phyloP scores from a whole-genome alignment of 169 alveolate genomes.

The Cryptosporidium sp. region DNA sequence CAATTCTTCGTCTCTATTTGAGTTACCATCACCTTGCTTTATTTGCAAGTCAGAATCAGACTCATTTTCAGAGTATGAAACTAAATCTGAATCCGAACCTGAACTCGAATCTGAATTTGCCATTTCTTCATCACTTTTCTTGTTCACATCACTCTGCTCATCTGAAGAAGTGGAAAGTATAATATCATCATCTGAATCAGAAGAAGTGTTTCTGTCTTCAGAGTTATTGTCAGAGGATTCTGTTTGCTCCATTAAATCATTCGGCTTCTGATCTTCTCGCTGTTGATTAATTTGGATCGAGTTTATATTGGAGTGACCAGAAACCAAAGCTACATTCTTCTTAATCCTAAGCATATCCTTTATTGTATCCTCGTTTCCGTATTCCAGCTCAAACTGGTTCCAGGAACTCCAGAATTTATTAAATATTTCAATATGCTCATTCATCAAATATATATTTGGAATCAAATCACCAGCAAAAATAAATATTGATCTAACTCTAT shows the following conservation, averaged over 20 bases:
- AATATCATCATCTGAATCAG: slow-evolving; percentile 39
- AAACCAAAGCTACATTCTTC: slow-evolving; percentile 33
- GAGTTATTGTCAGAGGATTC: background rate
- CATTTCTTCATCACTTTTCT: background rate
- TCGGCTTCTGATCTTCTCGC: background rate
- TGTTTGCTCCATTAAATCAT: background rate
- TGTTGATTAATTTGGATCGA: background rate
- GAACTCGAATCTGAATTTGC: background rate
- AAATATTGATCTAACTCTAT: slow-evolving; percentile 51
- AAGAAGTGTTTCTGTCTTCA: slow-evolving; percentile 1
- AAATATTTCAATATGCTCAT: background rate
- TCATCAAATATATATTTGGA: slow-evolving; percentile 38
- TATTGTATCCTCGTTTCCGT: slow-evolving; percentile 64
- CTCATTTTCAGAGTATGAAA: background rate
- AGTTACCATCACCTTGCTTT: background rate
- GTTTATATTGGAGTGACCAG: slow-evolving; percentile 30
- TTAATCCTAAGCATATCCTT: slow-evolving; percentile 51
- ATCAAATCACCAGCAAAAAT: slow-evolving; percentile 52
- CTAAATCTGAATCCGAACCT: too few species aligned
- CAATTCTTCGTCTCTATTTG: background rate
- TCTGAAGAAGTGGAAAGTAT: slow-evolving; percentile 18
- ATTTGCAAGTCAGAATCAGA: background rate
- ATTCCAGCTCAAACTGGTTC: slow-evolving; percentile 54
- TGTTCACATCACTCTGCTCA: background rate
- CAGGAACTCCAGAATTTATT: slow-evolving; percentile 60